Evolutionary conservation across 2,329 filamentous ascomycete species (phyloP).

Genomic region (Botrytis porri): DNA sequence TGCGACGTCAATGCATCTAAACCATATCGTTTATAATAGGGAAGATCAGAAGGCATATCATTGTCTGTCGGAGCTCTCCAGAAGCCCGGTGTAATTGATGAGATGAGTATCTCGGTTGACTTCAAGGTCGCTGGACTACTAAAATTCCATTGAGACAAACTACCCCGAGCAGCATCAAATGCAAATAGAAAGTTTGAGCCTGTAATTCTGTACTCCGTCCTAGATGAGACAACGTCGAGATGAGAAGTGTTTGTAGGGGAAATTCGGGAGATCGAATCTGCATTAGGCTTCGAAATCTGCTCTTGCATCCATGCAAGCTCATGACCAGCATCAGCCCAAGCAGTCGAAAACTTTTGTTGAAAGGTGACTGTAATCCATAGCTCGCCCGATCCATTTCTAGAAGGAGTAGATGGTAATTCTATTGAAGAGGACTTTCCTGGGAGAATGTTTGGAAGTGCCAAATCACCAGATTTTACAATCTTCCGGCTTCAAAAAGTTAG

Average conservation of each 20-base stretch:
- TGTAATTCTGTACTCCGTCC: conserved; percentile 34
- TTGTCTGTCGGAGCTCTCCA: conserved; percentile 67
- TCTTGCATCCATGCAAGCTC: conserved; percentile 54
- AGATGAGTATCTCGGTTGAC: conserved; percentile 1
- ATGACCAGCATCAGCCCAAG: conserved; percentile 53
- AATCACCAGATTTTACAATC: conserved; percentile 39
- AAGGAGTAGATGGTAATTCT: conserved; percentile 13
- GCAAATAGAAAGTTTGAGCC: conserved; percentile 41
- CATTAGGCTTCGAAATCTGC: conserved; percentile 23
- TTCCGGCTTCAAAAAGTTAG: conserved; percentile 24
- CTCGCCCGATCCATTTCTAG: conserved; percentile 15
- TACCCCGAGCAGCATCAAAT: conserved; percentile 48
- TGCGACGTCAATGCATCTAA: conserved; percentile 48
- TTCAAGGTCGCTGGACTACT: conserved; percentile 20
- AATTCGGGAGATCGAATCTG: conserved; percentile 17
- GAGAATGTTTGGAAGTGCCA: conserved; percentile 45
- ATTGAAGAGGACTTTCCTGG: conserved; percentile 27
- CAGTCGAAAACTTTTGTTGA: conserved; percentile 42
- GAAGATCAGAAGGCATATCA: conserved; percentile 52
- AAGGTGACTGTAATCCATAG: conserved; percentile 36
- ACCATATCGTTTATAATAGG: conserved; percentile 56
- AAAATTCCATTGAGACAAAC: conserved; percentile 44
- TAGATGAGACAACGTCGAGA: conserved; percentile 22
- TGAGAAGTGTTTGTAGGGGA: conserved; percentile 25
- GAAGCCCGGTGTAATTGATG: conserved; percentile 41